Conservation (phyloP, 768 basidiomycete species). For the Mrakia blollopis region DNA sequence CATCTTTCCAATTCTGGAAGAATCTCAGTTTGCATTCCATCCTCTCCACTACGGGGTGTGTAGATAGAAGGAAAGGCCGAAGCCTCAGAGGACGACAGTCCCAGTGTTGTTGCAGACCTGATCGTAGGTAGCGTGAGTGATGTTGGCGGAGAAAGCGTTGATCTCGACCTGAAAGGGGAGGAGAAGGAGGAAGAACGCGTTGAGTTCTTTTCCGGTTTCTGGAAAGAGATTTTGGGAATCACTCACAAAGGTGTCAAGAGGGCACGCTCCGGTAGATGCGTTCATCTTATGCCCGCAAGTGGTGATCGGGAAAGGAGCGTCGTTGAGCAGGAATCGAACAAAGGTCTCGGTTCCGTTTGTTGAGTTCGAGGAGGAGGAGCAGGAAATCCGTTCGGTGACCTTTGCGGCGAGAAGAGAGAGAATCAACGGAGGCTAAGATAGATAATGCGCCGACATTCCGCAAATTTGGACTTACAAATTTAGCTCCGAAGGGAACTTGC, state of each 20-base stretch:
- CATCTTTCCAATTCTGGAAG: too few species aligned
- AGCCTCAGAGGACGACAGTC: not conserved
- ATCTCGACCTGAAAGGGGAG: not conserved
- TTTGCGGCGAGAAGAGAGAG: conserved; percentile 35
- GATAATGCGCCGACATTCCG: too few species aligned
- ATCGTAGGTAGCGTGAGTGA: conserved; percentile 20
- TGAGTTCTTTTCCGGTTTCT: conserved; percentile 33
- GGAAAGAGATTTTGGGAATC: not conserved
- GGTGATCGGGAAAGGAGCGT: conserved; percentile 46
- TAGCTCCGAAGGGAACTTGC: conserved; percentile 50
- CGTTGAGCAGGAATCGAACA: conserved; percentile 49
- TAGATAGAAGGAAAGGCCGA: too few species aligned
- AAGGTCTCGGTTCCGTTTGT: conserved; percentile 35
- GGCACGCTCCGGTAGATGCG: conserved; percentile 46
- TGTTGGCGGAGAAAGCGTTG: conserved; percentile 1
- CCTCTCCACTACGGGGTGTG: too few species aligned
- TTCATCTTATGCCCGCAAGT: conserved; percentile 44
- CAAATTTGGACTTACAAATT: conserved; percentile 44
- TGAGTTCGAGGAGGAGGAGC: conserved; percentile 13
- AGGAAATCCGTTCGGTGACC: conserved; percentile 29
- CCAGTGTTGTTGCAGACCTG: conserved; percentile 23
- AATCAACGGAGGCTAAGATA: not conserved
- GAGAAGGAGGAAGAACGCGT: not conserved
- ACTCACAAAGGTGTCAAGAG: conserved; percentile 44
- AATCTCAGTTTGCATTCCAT: too few species aligned